Evolutionary conservation across 495 filamentous ascomycete genomes (phyloP).

Genomic region (Saxophila tyrrhenica): DNA sequence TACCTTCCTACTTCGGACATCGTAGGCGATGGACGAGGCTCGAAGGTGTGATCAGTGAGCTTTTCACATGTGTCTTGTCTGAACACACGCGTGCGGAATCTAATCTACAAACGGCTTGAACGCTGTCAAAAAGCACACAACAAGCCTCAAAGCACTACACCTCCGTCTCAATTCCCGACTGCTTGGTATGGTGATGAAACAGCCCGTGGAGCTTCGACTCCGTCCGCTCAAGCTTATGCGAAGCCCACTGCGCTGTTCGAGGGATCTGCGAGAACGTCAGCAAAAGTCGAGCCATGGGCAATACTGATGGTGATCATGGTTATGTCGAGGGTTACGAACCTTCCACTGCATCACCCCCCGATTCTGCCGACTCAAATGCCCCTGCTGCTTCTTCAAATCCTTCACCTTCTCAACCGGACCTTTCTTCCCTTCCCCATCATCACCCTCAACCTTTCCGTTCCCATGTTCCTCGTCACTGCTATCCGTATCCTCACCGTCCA

Average conservation of each 20-base stretch:
- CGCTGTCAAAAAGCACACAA: not conserved
- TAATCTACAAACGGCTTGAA: no score
- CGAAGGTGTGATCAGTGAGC: no score
- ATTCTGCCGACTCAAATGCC: slow-evolving; percentile 34
- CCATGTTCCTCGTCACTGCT: slow-evolving; percentile 11
- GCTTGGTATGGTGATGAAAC: slow-evolving; percentile 31
- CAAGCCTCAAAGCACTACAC: slow-evolving; percentile 8
- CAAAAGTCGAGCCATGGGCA: no score
- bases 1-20: not conserved
- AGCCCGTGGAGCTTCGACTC: slow-evolving; percentile 25
- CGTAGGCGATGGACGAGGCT: not conserved
- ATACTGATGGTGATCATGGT: no score
- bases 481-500: slow-evolving; percentile 19
- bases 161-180: slow-evolving; percentile 36
- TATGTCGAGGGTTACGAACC: slow-evolving; percentile 8
- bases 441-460: slow-evolving; percentile 29
- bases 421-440: not conserved
- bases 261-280: slow-evolving; percentile 19
- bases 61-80: no score
- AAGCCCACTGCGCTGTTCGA: slow-evolving; percentile 32
- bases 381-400: slow-evolving; percentile 33
- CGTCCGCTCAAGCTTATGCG: slow-evolving; percentile 30
- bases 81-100: no score
- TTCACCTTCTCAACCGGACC: slow-evolving; percentile 32
- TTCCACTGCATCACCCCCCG: slow-evolving; percentile 37